A percentile compares a stretch with the other conserved stretches of the same genome.
Conservation (phyloP, 192 early-diverging fungal species). For the Coemansia sp. region DNA sequence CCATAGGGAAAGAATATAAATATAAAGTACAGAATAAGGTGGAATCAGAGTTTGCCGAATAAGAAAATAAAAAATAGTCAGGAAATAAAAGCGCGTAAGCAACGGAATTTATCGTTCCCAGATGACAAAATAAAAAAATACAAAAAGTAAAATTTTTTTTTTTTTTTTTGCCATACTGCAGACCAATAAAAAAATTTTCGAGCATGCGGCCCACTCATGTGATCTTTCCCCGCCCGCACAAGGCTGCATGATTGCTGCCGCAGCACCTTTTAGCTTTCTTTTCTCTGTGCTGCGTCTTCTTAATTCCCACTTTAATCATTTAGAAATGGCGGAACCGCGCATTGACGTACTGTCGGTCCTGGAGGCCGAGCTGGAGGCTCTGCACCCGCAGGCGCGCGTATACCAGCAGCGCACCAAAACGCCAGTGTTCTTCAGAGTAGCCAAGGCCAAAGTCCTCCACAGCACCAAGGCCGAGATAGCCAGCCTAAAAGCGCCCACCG, state of each 20-base stretch:
- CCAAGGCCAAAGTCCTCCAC: slow-evolving; percentile 7
- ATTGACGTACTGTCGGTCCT: slow-evolving; percentile 28
- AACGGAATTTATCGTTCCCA: too few relatives aligned
- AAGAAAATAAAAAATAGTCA: too few relatives aligned
- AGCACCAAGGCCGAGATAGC: slow-evolving; percentile 11
- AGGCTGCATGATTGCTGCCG: too few relatives aligned
- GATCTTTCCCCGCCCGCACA: too few relatives aligned
- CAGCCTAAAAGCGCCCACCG: neutral
- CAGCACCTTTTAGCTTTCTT: neutral
- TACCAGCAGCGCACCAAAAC: slow-evolving; percentile 25
- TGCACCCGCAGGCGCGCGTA: slow-evolving; percentile 20
- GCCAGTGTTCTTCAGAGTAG: slow-evolving; percentile 20
- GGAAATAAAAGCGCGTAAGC: too few relatives aligned
- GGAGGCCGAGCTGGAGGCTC: slow-evolving; percentile 32
- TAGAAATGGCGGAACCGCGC: slow-evolving; percentile 7
- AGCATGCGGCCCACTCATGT: too few relatives aligned
- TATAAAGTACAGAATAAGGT: slow-evolving; percentile 14
- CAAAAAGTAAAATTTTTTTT: too few relatives aligned
- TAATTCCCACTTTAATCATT: too few relatives aligned
- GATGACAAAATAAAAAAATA: neutral
- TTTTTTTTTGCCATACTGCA: too few relatives aligned
- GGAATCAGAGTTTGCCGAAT: too few relatives aligned
- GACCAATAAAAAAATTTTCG: too few relatives aligned
- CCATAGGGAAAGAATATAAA: neutral
- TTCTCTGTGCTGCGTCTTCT: too few relatives aligned